phyloP scores from a whole-genome alignment of 176 grass and related monocot genomes.

The Triticum turgidum region DNA sequence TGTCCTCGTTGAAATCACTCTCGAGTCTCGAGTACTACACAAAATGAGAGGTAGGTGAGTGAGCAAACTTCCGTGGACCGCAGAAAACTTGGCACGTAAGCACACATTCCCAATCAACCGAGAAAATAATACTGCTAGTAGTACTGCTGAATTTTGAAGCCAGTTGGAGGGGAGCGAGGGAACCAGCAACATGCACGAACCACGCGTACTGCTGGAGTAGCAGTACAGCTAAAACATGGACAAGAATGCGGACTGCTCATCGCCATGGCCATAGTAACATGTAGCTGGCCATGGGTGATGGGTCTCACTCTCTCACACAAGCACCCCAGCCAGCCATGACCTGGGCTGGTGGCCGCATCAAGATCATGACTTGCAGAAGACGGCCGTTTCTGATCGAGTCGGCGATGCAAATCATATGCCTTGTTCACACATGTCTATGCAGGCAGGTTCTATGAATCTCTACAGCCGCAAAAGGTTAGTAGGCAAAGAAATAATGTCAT shows the following conservation, averaged over 20 bases:
- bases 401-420: neutral
- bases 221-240: neutral
- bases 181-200: conserved; percentile 1
- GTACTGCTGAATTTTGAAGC: neutral
- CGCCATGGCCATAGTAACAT: neutral
- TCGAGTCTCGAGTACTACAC: too few relatives aligned
- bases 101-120: neutral
- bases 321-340: neutral
- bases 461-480: too few relatives aligned
- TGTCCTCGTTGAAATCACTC: too few relatives aligned
- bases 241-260: neutral
- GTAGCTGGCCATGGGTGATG: neutral
- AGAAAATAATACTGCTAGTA: neutral
- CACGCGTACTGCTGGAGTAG: neutral
- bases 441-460: too few relatives aligned
- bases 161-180: neutral
- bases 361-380: neutral
- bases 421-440: too few relatives aligned
- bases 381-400: neutral
- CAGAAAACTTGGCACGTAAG: conserved; percentile 9
- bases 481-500: too few relatives aligned
- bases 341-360: neutral
- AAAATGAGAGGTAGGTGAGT: neutral
- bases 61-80: neutral
- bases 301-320: neutral